These are phyloP conservation scores for Neonothopanus nambi DNA, from an alignment of 1,284 basidiomycete genomes.

Conservation along the genomic window DNA sequence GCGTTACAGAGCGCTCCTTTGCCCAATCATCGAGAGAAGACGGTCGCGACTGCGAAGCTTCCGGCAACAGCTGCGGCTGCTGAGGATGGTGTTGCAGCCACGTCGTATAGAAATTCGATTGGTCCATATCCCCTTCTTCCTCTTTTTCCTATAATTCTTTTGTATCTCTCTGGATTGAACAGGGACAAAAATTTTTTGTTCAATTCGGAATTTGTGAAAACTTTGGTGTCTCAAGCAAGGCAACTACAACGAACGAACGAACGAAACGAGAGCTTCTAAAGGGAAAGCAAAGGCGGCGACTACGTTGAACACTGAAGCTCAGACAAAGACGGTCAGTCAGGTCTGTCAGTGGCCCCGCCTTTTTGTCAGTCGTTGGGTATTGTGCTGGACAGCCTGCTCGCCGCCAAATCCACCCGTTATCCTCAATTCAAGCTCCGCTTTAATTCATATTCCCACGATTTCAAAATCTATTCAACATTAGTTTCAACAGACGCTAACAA, in stretches of 20 bases:
- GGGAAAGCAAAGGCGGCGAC: background rate
- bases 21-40: constrained; percentile 37
- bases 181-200: constrained; percentile 1
- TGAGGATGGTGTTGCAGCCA: constrained; percentile 33
- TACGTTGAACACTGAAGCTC: background rate
- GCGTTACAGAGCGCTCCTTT: constrained; percentile 35
- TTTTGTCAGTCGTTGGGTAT: too few relatives aligned
- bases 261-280: background rate
- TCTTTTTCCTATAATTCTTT: background rate
- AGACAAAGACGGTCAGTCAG: background rate
- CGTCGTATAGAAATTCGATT: constrained; percentile 6
- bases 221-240: background rate
- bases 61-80: constrained; percentile 41
- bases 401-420: too few relatives aligned
- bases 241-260: background rate
- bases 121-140: constrained; percentile 14
- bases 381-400: too few relatives aligned
- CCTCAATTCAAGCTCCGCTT: too few relatives aligned
- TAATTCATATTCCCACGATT: too few relatives aligned
- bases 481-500: too few relatives aligned
- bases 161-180: constrained; percentile 2
- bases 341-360: too few relatives aligned
- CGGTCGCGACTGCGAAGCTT: constrained; percentile 29
- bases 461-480: background rate
- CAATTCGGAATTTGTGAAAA: constrained; percentile 1